These are phyloP conservation scores for Candida namnaoensis DNA, from an alignment of 805 yeast species.

Conservation along the genomic window DNA sequence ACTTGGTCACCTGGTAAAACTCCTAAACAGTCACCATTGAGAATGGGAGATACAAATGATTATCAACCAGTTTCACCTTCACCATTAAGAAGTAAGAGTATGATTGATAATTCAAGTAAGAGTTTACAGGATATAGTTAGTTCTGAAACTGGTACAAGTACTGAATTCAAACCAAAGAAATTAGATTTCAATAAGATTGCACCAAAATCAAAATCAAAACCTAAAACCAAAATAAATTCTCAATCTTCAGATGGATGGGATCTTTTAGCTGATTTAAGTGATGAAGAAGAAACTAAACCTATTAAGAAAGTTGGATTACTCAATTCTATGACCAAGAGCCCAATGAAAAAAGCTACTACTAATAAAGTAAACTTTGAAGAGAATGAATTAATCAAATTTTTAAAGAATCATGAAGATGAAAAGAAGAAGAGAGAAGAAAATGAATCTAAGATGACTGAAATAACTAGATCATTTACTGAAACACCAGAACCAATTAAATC, in stretches of 20 bases:
- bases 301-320: too few species aligned
- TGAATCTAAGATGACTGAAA: background rate
- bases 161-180: too few species aligned
- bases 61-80: background rate
- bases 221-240: background rate
- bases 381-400: constrained; percentile 7
- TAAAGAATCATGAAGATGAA: constrained; percentile 3
- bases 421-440: constrained; percentile 1
- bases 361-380: constrained; percentile 1
- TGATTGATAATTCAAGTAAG: background rate
- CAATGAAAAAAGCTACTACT: background rate
- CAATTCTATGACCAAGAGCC: too few species aligned
- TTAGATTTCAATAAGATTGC: too few species aligned
- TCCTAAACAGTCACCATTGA: background rate
- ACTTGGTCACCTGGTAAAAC: constrained; percentile 12
- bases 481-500: background rate
- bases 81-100: background rate
- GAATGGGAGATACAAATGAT: background rate
- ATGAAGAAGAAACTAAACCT: constrained; percentile 3
- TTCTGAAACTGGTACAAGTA: background rate
- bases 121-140: background rate
- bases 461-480: background rate
- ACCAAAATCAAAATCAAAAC: background rate
- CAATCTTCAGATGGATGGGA: constrained; percentile 2
- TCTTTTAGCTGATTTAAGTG: constrained; percentile 5